Conservation (phyloP, 768 basidiomycete genomes). For the Strobilomyces confusus region DNA sequence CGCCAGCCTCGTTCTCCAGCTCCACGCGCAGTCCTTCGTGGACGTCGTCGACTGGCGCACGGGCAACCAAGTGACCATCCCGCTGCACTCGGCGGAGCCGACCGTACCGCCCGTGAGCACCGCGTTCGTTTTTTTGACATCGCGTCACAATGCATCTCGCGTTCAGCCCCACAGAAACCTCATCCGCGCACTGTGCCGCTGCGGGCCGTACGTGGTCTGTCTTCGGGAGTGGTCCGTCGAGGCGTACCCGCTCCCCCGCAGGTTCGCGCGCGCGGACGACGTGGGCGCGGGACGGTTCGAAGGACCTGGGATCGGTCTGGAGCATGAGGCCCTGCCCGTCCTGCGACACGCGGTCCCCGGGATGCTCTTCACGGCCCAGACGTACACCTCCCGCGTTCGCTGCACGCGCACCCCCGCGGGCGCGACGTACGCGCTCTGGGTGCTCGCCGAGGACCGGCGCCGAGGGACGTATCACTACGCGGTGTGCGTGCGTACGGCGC, state of each 20-base stretch:
- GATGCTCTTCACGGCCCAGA: conserved; percentile 31
- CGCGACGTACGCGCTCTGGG: conserved; percentile 30
- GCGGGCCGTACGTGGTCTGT: conserved; percentile 47
- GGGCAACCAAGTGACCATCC: conserved; percentile 13
- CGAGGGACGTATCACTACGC: conserved; percentile 45
- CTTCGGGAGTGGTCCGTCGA: conserved; percentile 49
- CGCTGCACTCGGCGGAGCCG: conserved; percentile 15
- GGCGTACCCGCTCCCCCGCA: conserved; percentile 25
- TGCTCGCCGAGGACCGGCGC: conserved; percentile 35
- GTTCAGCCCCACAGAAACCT: conserved; percentile 27
- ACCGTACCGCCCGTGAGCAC: conserved; percentile 28
- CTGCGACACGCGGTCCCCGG: conserved; percentile 14
- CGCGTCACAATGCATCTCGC: background rate
- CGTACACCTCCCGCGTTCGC: conserved; percentile 37
- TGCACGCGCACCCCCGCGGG: conserved; percentile 30
- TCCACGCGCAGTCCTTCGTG: conserved; percentile 24
- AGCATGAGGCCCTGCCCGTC: conserved; percentile 6
- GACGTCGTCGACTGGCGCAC: conserved; percentile 38
- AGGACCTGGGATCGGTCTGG: no score
- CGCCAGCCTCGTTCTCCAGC: conserved; percentile 25
- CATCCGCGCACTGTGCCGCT: conserved; percentile 39
- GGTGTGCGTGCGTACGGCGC: conserved; percentile 16
- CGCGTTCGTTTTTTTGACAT: background rate
- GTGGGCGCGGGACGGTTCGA: background rate
- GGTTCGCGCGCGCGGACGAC: background rate